Conservation (phyloP, 768 basidiomycete genomes). For the Trametes sanguinea region DNA sequence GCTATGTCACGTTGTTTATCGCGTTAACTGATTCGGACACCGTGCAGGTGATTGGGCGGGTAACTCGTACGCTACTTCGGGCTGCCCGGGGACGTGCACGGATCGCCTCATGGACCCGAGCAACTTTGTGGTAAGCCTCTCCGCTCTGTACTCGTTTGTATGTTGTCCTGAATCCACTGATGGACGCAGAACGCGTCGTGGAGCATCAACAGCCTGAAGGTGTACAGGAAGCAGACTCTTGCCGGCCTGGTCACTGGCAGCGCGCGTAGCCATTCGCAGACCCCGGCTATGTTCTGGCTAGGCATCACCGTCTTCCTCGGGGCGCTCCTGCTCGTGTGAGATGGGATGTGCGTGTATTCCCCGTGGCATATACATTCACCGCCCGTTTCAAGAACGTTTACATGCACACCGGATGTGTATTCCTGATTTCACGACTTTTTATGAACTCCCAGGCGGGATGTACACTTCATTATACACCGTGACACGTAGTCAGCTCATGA, state of each 20-base stretch:
- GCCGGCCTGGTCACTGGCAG: slow-evolving; percentile 34
- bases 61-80: slow-evolving; percentile 72
- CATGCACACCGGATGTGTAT: slow-evolving; percentile 2
- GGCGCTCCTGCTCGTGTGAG: slow-evolving; percentile 7
- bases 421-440: neutral
- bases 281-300: slow-evolving; percentile 9
- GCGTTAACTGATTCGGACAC: slow-evolving; percentile 3
- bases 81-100: slow-evolving; percentile 74
- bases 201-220: slow-evolving; percentile 78
- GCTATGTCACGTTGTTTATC: slow-evolving; percentile 23
- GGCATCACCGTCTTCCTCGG: slow-evolving; percentile 3
- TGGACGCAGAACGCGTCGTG: slow-evolving; percentile 69
- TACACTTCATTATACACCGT: neutral
- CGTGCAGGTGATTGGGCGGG: slow-evolving; percentile 78
- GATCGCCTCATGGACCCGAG: slow-evolving; percentile 62
- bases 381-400: too few relatives aligned
- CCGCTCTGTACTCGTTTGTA: neutral
- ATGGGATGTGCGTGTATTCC: neutral
- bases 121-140: slow-evolving; percentile 65
- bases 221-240: slow-evolving; percentile 63
- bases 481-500: too few relatives aligned
- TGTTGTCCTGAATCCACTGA: slow-evolving; percentile 1
- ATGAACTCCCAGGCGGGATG: slow-evolving; percentile 6
- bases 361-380: neutral
- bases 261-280: slow-evolving; percentile 7